Evolutionary conservation across 352 stramenopile species (phyloP), one percentile per base, ranked within the genome.

Genomic region (Thalassiosira mediterranea): DNA sequence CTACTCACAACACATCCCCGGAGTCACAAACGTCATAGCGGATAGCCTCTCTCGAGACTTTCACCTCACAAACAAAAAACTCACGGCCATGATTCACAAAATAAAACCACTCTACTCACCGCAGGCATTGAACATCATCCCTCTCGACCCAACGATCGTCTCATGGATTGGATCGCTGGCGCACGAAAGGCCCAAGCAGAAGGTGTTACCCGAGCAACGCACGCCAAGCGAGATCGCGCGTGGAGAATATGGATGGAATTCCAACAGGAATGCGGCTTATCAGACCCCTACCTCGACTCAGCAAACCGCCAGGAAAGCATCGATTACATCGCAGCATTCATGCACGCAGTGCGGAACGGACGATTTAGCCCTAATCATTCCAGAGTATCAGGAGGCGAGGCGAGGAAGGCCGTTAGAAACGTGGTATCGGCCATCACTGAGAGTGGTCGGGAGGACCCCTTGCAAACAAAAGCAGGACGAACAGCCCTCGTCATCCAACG

Each of bases 111-210:
- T 31, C 17, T 47, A 60, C 3, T 34, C 51, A 46, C 61, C 61
- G 3, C 0, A 11, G 23, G 26, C 59, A 8, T 19, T 26, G 8
- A 34, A 34, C 15, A 44, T 73, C 23, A 28, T 23, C 4, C 15
- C 29, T 37, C 64, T 73, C 17, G 29, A 37, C 29, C 46, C 1
- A 48, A 29, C 32, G 3, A 2, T 42, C 52, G 46, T 46, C 48
- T 73, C 52, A 21, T 67, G 52, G 52, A 73, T 73, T 48, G 40
- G 17, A 0, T 57, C 42, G 37, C 64, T 73, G 19, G 53, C 52
- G 34, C 64, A 51, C 31, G 19, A 49, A 26, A 25, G 19, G 40
- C 56, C 51, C 64, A 73, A 59, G 32, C 54, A 21, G 44, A 59
- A 47, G 64, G 64, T 66, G 38, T 73, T 73, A 52, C 44, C 44